Evolutionary conservation across 1,284 basidiomycete species (phyloP).

Genomic region (Ceratobasidium sp.): DNA sequence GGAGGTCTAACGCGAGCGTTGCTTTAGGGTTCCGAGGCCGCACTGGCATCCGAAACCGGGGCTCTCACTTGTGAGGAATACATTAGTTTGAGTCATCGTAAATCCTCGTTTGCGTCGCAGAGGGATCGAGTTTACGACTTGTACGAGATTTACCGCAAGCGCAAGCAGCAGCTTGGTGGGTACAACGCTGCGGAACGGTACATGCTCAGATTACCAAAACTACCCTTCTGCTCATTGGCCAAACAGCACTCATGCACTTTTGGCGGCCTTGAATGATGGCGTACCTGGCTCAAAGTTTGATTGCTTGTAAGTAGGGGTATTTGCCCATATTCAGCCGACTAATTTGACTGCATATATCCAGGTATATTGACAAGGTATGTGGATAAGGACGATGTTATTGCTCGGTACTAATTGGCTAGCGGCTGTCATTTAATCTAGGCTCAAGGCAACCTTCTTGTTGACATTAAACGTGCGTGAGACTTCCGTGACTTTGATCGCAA

Average conservation of each 20-base stretch:
- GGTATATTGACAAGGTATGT: slow-evolving; percentile 73
- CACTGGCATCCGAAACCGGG: slow-evolving; percentile 50
- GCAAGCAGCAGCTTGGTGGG: slow-evolving; percentile 56
- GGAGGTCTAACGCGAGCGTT: slow-evolving; percentile 5
- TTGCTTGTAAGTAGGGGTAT: slow-evolving; percentile 45
- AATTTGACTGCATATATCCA: slow-evolving; percentile 50
- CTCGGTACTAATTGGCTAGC: background rate
- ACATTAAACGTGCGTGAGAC: slow-evolving; percentile 60
- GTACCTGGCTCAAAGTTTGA: slow-evolving; percentile 10
- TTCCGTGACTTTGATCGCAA: background rate
- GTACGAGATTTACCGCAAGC: slow-evolving; percentile 61
- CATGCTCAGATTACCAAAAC: no score
- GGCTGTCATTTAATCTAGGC: no score
- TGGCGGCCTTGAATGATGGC: slow-evolving; percentile 1
- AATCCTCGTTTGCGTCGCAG: slow-evolving; percentile 61
- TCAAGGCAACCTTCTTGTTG: slow-evolving; percentile 73
- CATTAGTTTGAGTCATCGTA: slow-evolving; percentile 55
- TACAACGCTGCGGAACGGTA: slow-evolving; percentile 70
- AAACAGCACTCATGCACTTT: slow-evolving; percentile 37
- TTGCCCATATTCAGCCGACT: background rate
- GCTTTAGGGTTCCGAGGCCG: slow-evolving; percentile 67
- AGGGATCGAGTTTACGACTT: slow-evolving; percentile 60
- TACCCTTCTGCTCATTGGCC: no score
- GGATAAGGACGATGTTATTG: background rate
- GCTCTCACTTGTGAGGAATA: slow-evolving; percentile 59